Base-by-base conservation (phyloP, 2,329 filamentous ascomycete species). In the Fusarium sp. region DNA sequence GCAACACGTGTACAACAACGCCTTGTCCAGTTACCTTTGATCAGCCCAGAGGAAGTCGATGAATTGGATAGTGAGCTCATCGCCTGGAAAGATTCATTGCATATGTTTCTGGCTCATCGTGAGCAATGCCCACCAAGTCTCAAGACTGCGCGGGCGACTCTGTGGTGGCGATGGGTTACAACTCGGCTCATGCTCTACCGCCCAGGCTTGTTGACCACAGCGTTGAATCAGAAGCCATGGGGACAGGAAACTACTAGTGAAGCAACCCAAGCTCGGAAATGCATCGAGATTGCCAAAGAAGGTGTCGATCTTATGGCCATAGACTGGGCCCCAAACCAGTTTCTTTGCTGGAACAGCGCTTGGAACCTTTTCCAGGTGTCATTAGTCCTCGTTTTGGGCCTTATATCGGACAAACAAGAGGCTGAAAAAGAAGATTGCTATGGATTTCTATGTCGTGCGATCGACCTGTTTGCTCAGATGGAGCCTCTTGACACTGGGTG, bases 1-100 rank as follows among this genome's bases (percentile, higher is more conserved):
- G 90, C 91, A 21, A 93, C 91, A 0, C 87, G 89, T 65, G 91
- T 94, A 59, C 92, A 95, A 76, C 91, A 95, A 74, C 86, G 89
- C 54, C 84, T 95, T 4, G 90, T 91, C 18, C 88, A 90, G 56
- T 87, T 88, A 3, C 90, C 91, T 1, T 82, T 93, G 3, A 84
- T 93, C 4, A 85, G 86, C n/a, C 83, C 86, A 30, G 85, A 89
- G 30, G 91, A 94, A 26, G 49, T 56, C 3, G 21, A 44, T 3
- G 34, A 48, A 2, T 50, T 64, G 3, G 64, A 67, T 18, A 13
- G 8, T 2, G 42, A 64, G 3, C 45, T 67, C 1, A 4, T 45
- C 3, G 14, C 13, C 4, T 67, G 64, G 64, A 46, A 49, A n/a
- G 4, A 52, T 6, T 56, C 51, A 2, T 43, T 56, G 14, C 46